Evolutionary conservation across 257 asterid species (phyloP).

Genomic region (Craterostigma plantagineum): DNA sequence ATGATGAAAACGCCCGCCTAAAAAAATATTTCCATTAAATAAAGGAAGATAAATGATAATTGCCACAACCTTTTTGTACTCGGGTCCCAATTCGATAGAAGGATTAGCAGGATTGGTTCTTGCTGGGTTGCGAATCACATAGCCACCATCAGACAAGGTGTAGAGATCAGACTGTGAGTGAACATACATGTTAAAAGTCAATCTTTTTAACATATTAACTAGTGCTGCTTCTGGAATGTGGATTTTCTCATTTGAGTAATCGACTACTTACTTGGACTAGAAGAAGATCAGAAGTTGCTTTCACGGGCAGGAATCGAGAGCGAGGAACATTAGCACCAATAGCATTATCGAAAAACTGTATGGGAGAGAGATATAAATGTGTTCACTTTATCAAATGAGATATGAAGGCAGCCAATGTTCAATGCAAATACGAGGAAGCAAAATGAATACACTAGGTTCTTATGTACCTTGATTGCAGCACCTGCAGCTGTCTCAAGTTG

Average conservation of each 20-base stretch:
- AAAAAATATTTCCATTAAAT: background rate
- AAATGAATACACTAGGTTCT: background rate
- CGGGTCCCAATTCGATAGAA: conserved; percentile 87
- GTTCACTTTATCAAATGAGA: conserved; percentile 1
- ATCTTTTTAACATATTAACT: conserved; percentile 11
- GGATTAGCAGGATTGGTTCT: conserved; percentile 80
- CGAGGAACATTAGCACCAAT: conserved; percentile 94
- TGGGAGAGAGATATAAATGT: conserved; percentile 1
- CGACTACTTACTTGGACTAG: conserved; percentile 56
- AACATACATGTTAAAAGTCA: no score
- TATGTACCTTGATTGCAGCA: conserved; percentile 80
- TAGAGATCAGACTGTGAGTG: conserved; percentile 80
- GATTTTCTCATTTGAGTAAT: no score
- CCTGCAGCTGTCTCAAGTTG: conserved; percentile 99
- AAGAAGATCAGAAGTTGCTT: conserved; percentile 88
- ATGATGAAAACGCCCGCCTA: background rate
- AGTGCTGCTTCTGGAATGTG: no score
- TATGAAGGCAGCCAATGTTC: background rate
- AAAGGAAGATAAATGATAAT: conserved; percentile 5
- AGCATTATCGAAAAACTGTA: conserved; percentile 82
- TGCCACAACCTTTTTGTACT: conserved; percentile 73
- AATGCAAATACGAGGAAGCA: background rate
- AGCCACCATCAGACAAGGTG: conserved; percentile 74
- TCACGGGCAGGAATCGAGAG: conserved; percentile 93
- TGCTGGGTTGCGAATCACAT: conserved; percentile 61